Evolutionary conservation across 441 rosid genomes (phyloP).

Genomic region (Arabidopsis hybrid): DNA sequence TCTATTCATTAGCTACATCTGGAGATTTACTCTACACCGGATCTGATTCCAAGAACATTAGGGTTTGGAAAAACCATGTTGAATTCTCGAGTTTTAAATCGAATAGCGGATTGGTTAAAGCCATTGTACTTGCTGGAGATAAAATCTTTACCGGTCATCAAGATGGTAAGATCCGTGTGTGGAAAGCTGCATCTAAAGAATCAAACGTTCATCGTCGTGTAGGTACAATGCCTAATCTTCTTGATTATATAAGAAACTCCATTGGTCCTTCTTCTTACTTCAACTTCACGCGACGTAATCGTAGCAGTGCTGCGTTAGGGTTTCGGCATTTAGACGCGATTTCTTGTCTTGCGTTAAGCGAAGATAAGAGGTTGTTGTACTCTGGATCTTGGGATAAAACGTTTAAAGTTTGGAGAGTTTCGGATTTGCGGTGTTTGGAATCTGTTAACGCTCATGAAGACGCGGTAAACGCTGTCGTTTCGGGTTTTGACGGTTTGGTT

Average conservation of each 20-base stretch:
- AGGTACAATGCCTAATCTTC: slow-evolving; percentile 68
- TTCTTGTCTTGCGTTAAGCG: slow-evolving; percentile 77
- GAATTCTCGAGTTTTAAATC: slow-evolving; percentile 85
- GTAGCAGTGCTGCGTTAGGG: slow-evolving; percentile 56
- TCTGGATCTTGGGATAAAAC: slow-evolving; percentile 93
- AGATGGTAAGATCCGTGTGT: slow-evolving; percentile 87
- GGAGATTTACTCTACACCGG: slow-evolving; percentile 82
- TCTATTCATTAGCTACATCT: slow-evolving; percentile 73
- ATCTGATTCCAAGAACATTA: slow-evolving; percentile 84
- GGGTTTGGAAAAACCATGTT: slow-evolving; percentile 84
- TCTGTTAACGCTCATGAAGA: slow-evolving; percentile 84
- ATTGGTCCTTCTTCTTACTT: slow-evolving; percentile 68
- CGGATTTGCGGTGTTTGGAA: slow-evolving; percentile 75
- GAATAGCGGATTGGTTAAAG: slow-evolving; percentile 79
- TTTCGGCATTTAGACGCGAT: slow-evolving; percentile 77
- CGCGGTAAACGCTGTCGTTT: slow-evolving; percentile 73
- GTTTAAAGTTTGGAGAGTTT: slow-evolving; percentile 80
- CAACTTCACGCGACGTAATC: slow-evolving; percentile 53
- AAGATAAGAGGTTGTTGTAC: slow-evolving; percentile 64
- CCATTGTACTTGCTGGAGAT: slow-evolving; percentile 68
- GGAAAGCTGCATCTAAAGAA: slow-evolving; percentile 67
- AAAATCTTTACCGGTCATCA: slow-evolving; percentile 85
- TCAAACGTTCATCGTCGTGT: slow-evolving; percentile 56
- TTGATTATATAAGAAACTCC: slow-evolving; percentile 63
- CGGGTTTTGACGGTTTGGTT: slow-evolving; percentile 81